Conservation (phyloP, 1,139 yeast species). For the Fermentozyma sake region DNA sequence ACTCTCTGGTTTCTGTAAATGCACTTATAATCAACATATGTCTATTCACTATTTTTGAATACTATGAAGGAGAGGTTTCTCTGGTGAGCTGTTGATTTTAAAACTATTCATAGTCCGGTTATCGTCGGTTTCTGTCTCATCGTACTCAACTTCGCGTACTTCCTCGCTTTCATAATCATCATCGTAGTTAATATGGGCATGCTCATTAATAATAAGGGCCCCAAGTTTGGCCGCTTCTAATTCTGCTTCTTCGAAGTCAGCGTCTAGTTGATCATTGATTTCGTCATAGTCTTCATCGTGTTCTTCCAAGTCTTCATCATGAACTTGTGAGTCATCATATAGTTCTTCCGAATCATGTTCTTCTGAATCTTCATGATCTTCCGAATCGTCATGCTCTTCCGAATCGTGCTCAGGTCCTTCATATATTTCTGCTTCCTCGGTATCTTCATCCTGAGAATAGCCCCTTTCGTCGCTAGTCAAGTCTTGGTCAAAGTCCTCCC, state of each 20-base stretch:
- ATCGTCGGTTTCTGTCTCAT: too few relatives aligned
- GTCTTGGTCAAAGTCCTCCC: conserved; percentile 4
- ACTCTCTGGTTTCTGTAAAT: too few relatives aligned
- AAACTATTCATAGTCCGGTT: too few relatives aligned
- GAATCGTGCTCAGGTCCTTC: conserved; percentile 9
- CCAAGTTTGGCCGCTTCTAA: not conserved
- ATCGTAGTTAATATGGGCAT: not conserved
- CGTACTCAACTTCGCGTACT: not conserved
- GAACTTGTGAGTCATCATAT: too few relatives aligned
- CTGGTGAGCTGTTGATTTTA: too few relatives aligned
- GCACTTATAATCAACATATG: too few relatives aligned
- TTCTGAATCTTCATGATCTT: conserved; percentile 2
- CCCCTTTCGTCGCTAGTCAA: too few relatives aligned
- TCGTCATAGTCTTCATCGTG: too few relatives aligned
- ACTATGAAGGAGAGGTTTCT: too few relatives aligned
- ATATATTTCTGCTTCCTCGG: conserved; percentile 11
- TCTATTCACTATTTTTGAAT: too few relatives aligned
- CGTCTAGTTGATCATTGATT: not conserved
- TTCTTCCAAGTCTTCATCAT: conserved; percentile 5
- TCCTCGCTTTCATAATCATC: not conserved
- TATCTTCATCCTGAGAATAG: conserved; percentile 3
- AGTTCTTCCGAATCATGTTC: too few relatives aligned
- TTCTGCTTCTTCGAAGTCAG: not conserved
- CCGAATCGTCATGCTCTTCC: conserved; percentile 7
- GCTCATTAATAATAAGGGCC: not conserved